These are phyloP conservation scores for Alternaria infectoria DNA, from an alignment of 2,329 filamentous ascomycete species.

Conservation along the genomic window DNA sequence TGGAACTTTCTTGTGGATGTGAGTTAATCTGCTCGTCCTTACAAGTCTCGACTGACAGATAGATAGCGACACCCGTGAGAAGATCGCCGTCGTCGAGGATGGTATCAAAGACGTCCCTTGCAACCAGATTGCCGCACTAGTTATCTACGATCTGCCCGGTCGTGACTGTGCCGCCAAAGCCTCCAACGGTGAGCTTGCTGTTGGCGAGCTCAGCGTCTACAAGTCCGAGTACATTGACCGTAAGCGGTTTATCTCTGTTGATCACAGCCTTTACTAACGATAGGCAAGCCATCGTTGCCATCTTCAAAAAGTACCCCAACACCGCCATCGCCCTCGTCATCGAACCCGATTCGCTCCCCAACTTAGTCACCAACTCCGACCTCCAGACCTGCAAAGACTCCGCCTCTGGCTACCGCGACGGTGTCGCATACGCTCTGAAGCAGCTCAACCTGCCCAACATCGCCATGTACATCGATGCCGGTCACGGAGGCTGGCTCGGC, in stretches of 20 bases:
- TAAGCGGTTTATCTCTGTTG: constrained; percentile 18
- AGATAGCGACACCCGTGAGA: constrained; percentile 57
- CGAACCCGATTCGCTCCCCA: constrained; percentile 69
- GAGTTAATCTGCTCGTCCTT: constrained; percentile 28
- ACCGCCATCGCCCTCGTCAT: constrained; percentile 51
- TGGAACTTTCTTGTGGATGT: constrained; percentile 63
- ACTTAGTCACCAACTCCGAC: constrained; percentile 67
- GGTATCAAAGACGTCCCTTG: constrained; percentile 60
- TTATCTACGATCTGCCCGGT: constrained; percentile 70
- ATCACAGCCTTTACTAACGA: background rate
- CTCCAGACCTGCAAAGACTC: constrained; percentile 63
- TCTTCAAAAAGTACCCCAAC: constrained; percentile 62
- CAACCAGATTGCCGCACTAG: constrained; percentile 59
- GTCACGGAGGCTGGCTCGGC: constrained; percentile 70
- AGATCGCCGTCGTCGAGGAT: constrained; percentile 55
- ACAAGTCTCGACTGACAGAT: constrained; percentile 6
- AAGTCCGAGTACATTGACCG: constrained; percentile 61
- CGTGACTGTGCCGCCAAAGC: constrained; percentile 70
- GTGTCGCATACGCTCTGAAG: constrained; percentile 64
- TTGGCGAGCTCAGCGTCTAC: constrained; percentile 59
- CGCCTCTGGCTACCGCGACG: constrained; percentile 63
- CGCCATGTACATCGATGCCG: constrained; percentile 69
- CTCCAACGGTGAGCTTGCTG: constrained; percentile 68
- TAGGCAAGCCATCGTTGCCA: constrained; percentile 55
- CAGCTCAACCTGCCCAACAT: constrained; percentile 68